These are phyloP conservation scores for Vigna reflexopilosa DNA, from an alignment of 306 rosid species.

Conservation along the genomic window DNA sequence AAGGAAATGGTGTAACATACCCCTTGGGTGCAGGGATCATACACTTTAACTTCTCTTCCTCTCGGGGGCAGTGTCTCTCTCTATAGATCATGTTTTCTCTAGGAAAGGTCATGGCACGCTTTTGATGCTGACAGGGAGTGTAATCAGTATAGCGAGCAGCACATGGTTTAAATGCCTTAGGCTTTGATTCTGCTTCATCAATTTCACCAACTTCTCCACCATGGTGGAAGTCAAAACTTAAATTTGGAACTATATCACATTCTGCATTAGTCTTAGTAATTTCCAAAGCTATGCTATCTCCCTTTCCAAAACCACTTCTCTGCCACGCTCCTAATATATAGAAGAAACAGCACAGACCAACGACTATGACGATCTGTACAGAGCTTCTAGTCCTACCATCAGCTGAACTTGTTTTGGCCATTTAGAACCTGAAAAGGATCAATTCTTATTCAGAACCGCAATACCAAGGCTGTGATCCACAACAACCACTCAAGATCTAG, in stretches of 20 bases:
- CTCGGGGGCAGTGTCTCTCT: slow-evolving; percentile 84
- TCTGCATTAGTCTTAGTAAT: slow-evolving; percentile 66
- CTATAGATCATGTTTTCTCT: slow-evolving; percentile 80
- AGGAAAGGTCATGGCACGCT: slow-evolving; percentile 88
- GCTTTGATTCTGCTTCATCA: slow-evolving; percentile 48
- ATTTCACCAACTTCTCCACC: slow-evolving; percentile 50
- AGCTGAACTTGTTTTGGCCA: slow-evolving; percentile 72
- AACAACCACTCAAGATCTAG: slow-evolving; percentile 34
- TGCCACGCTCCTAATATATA: slow-evolving; percentile 94
- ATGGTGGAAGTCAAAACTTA: slow-evolving; percentile 55
- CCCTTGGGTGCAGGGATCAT: slow-evolving; percentile 90
- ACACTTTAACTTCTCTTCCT: slow-evolving; percentile 77
- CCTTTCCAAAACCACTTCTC: slow-evolving; percentile 92
- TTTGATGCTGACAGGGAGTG: slow-evolving; percentile 91
- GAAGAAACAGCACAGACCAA: slow-evolving; percentile 88
- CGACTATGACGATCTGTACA: slow-evolving; percentile 75
- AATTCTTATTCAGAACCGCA: slow-evolving; percentile 31
- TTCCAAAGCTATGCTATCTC: slow-evolving; percentile 82
- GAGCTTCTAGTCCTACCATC: slow-evolving; percentile 86
- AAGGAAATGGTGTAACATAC: slow-evolving; percentile 87
- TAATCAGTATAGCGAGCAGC: slow-evolving; percentile 64
- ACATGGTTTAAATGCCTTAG: slow-evolving; percentile 64
- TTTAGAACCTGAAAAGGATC: slow-evolving; percentile 57
- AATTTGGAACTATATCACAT: slow-evolving; percentile 56
- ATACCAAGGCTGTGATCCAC: slow-evolving; percentile 24